A percentile compares a stretch with the other conserved stretches of the same genome.
Evolutionary conservation across 2,329 filamentous ascomycete species (phyloP).

Genomic region (Aspergillus sp.): DNA sequence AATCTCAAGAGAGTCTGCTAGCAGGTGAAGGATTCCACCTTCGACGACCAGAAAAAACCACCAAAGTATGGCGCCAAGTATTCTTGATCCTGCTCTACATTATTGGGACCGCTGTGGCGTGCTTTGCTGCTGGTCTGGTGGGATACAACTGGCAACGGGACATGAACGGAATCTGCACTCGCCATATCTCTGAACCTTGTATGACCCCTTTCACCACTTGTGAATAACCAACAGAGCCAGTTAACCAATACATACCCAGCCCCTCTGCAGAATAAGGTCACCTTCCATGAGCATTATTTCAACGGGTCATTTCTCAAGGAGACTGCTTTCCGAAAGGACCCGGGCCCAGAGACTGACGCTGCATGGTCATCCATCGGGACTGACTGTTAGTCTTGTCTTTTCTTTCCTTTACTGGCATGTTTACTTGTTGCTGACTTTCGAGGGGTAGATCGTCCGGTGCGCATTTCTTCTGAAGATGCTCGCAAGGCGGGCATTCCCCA

Average conservation of each 20-base stretch:
- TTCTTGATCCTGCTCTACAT: constrained; percentile 1
- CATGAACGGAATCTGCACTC: constrained; percentile 7
- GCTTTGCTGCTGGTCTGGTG: constrained; percentile 9
- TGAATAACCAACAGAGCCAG: background rate
- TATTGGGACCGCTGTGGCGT: constrained; percentile 2
- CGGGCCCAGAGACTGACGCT: constrained; percentile 47
- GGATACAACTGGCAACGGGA: constrained; percentile 16
- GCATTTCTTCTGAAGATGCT: constrained; percentile 46
- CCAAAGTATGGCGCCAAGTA: background rate
- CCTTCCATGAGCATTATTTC: constrained; percentile 39
- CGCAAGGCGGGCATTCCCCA: constrained; percentile 43
- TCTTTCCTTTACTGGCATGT: background rate
- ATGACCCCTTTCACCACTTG: background rate
- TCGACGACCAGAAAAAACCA: background rate
- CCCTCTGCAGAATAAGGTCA: constrained; percentile 33
- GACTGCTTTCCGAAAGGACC: constrained; percentile 45
- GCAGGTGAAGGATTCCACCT: constrained; percentile 8
- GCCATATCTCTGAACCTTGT: constrained; percentile 17
- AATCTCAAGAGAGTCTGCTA: constrained; percentile 8
- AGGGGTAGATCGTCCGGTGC: constrained; percentile 37
- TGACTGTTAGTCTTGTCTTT: constrained; percentile 37
- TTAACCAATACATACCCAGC: constrained; percentile 10
- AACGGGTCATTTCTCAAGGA: constrained; percentile 51
- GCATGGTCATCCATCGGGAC: constrained; percentile 49
- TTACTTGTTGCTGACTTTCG: background rate